Evolutionary conservation across 2,329 filamentous ascomycete genomes (phyloP).

Genomic region (Pestalotiopsis sp.): DNA sequence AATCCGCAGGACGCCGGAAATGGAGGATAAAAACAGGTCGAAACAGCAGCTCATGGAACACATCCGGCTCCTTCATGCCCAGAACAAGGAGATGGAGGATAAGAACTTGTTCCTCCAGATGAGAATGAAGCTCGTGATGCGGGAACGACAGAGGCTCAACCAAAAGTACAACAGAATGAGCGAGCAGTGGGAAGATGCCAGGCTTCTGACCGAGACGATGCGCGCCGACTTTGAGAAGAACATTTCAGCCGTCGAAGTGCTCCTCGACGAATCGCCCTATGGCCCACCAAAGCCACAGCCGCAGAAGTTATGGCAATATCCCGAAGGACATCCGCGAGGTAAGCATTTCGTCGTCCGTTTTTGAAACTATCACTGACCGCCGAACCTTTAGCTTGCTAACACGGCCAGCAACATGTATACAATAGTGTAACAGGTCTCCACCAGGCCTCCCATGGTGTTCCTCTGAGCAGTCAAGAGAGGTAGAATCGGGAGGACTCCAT

Average conservation of each 20-base stretch:
- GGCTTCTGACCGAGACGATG: not conserved
- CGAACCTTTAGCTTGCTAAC: not conserved
- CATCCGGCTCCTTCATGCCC: not conserved
- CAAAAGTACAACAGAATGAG: not conserved
- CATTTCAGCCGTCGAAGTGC: not conserved
- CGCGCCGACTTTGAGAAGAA: not conserved
- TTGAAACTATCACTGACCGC: not conserved
- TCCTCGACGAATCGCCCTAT: not conserved
- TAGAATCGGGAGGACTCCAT: not conserved
- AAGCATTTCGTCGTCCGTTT: not conserved
- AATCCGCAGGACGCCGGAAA: not conserved
- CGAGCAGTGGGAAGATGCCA: conserved; percentile 5
- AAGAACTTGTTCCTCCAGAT: not conserved
- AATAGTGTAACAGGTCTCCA: not conserved
- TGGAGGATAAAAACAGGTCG: not conserved
- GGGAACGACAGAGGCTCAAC: not conserved
- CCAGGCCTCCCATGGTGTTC: not conserved
- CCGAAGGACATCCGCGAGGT: not conserved
- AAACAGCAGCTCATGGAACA: conserved; percentile 3
- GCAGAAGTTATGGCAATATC: not conserved
- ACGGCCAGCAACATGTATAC: not conserved
- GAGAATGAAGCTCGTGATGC: not conserved
- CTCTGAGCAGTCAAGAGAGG: not conserved
- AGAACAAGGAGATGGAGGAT: not conserved
- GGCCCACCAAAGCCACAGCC: not conserved